A percentile compares a stretch with the other conserved stretches of the same genome.
Conservation (phyloP, 768 basidiomycete genomes). For the Albatrellus ellisii region DNA sequence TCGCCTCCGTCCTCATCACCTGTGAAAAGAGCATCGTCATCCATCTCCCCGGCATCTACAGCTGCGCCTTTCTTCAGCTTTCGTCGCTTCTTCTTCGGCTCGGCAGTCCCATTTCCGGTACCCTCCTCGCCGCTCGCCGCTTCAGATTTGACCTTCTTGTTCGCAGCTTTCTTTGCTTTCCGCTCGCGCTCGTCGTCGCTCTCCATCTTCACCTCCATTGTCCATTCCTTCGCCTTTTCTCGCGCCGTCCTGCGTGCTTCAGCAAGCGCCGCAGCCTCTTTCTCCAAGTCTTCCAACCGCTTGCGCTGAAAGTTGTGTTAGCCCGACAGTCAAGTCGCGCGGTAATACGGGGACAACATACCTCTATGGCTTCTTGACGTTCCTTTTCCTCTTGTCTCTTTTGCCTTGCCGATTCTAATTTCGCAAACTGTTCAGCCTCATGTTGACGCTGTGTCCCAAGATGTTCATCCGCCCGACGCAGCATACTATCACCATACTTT, state of each 20-base stretch:
- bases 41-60: conserved; percentile 36
- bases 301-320: conserved; percentile 29
- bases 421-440: conserved; percentile 59
- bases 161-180: conserved; percentile 37
- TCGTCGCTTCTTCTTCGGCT: conserved; percentile 50
- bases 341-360: conserved; percentile 20
- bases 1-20: conserved; percentile 58
- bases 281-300: conserved; percentile 49
- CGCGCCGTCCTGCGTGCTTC: conserved; percentile 63
- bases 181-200: conserved; percentile 72
- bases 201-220: conserved; percentile 46
- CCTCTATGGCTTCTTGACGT: conserved; percentile 51
- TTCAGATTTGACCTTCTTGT: conserved; percentile 39
- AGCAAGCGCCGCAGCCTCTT: conserved; percentile 65
- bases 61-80: conserved; percentile 47
- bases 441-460: conserved; percentile 54
- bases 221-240: conserved; percentile 75
- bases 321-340: no score
- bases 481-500: conserved; percentile 80
- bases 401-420: conserved; percentile 63
- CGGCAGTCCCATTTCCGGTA: conserved; percentile 17
- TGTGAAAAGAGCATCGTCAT: conserved; percentile 56
- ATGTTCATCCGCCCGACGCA: conserved; percentile 74
- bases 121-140: conserved; percentile 37
- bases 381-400: conserved; percentile 72